Conservation (phyloP, 1,139 yeast species). For the Nakaseomyces uthaithaninus region DNA sequence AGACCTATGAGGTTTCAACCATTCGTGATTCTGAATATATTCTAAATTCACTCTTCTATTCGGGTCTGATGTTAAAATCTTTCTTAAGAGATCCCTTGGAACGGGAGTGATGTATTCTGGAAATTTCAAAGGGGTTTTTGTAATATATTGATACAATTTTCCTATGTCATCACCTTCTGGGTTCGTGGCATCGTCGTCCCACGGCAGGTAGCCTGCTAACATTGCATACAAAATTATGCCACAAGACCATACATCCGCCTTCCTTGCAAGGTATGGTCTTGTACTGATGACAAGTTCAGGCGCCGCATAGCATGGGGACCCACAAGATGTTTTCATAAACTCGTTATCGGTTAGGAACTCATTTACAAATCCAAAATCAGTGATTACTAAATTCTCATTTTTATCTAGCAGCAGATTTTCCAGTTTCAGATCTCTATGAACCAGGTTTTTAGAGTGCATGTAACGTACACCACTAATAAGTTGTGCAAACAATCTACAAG, state of each 20-base stretch:
- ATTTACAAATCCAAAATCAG: slow-evolving; percentile 87
- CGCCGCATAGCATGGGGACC: slow-evolving; percentile 97
- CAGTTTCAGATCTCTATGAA: slow-evolving; percentile 68
- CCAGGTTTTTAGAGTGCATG: slow-evolving; percentile 58
- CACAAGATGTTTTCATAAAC: slow-evolving; percentile 92
- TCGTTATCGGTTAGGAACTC: slow-evolving; percentile 65
- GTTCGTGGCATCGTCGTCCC: slow-evolving; percentile 94
- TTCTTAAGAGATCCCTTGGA: slow-evolving; percentile 83
- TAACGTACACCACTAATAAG: slow-evolving; percentile 89
- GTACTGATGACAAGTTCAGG: slow-evolving; percentile 90
- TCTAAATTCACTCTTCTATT: slow-evolving; percentile 58
- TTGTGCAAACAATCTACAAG: slow-evolving; percentile 86
- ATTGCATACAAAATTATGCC: slow-evolving; percentile 94
- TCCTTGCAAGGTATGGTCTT: slow-evolving; percentile 83
- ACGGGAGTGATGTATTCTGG: slow-evolving; percentile 90
- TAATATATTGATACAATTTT: slow-evolving; percentile 81
- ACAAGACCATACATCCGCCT: slow-evolving; percentile 94
- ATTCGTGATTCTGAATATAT: slow-evolving; percentile 71
- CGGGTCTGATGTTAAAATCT: slow-evolving; percentile 70
- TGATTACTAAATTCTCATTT: slow-evolving; percentile 61
- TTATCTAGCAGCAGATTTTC: slow-evolving; percentile 63
- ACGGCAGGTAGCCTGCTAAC: slow-evolving; percentile 95
- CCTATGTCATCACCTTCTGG: slow-evolving; percentile 96
- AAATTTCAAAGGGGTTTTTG: slow-evolving; percentile 83
- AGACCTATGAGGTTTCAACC: slow-evolving; percentile 77